Base-by-base conservation (phyloP, 768 basidiomycete species). In the Dioszegia crocea region DNA sequence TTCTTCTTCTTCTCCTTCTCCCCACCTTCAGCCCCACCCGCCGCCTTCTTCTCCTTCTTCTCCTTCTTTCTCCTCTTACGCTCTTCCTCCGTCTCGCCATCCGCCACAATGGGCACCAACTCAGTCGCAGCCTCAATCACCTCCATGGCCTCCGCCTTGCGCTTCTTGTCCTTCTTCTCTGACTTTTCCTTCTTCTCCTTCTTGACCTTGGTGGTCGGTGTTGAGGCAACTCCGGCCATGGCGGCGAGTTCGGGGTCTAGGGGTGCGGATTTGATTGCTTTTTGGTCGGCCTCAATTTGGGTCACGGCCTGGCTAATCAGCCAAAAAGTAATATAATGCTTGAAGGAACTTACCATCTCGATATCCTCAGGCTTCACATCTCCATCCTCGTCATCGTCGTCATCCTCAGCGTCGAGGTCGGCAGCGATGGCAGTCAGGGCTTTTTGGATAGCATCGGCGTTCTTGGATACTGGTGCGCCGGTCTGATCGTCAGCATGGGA, bases 401-500 rank as follows among this genome's bases (percentile, higher is more conserved):
- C 73, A 27, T 68, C 74, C 45, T 65, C 63, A 26, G 69, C 73
- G 17, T 65, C 64, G 14, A 65, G 33, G 26, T 72, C 70, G 46
- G 71, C 71, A 14, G 66, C 70, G 40, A 94, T 84, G 54, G 83
- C 82, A n/a, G 88, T 84, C 60, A 93, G 70, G 17, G 93, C 92
- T 76, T 88, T 89, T 62, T 86, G 85, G 62, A 96, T 91, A n/a
- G 87, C 88, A 61, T 94, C 92, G 24, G 89, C 61, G 62, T 80
- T 96, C 80, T 92, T 98, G 26, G 84, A 84, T 21, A 93, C 93
- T 9, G 91, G 84, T 8, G 83, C 83, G 5, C 94, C 94, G 0
- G 85, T 88, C 77, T 75, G 54, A 38, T 12, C 16, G 31, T 51
- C 36, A 47, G 29, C 21, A 27, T 27, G 33, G 26, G 57, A 21